A percentile compares a stretch with the other conserved stretches of the same genome.
Evolutionary conservation across 2,329 filamentous ascomycete genomes (phyloP).

Genomic region (Pestalotiopsis sp.): DNA sequence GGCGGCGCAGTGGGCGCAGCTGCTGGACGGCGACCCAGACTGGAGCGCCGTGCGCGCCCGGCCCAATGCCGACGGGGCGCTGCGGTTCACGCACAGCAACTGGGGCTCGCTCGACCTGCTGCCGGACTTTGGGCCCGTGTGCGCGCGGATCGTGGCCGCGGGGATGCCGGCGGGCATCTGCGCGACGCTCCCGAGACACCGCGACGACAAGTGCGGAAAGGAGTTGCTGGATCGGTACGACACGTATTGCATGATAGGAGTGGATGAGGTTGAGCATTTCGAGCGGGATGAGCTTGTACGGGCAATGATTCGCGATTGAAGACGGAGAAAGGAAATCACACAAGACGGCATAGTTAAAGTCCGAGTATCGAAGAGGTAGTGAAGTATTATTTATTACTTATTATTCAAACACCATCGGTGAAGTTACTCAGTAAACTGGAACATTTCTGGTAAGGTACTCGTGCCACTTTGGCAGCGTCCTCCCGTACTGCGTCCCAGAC

Average conservation of each 20-base stretch:
- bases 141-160: neutral
- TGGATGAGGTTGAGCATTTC: neutral
- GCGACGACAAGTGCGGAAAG: neutral
- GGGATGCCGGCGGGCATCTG: neutral
- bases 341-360: neutral
- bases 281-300: neutral
- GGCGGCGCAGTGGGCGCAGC: neutral
- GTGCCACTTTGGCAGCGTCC: constrained; percentile 54
- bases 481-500: constrained; percentile 44
- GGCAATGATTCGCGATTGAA: neutral
- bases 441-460: constrained; percentile 51
- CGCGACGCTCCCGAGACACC: neutral
- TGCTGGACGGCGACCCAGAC: neutral
- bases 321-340: neutral
- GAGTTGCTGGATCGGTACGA: neutral
- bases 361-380: neutral
- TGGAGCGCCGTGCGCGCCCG: neutral
- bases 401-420: neutral
- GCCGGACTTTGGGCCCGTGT: neutral
- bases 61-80: constrained; percentile 17
- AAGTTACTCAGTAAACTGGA: constrained; percentile 29
- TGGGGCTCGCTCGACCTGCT: neutral
- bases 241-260: neutral
- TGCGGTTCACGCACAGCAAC: neutral
- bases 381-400: neutral